Percentiles rank a stretch among this genome's conserved stretches.
phyloP scores from a whole-genome alignment of 805 yeast genomes.

The Candida parachauliodes region DNA sequence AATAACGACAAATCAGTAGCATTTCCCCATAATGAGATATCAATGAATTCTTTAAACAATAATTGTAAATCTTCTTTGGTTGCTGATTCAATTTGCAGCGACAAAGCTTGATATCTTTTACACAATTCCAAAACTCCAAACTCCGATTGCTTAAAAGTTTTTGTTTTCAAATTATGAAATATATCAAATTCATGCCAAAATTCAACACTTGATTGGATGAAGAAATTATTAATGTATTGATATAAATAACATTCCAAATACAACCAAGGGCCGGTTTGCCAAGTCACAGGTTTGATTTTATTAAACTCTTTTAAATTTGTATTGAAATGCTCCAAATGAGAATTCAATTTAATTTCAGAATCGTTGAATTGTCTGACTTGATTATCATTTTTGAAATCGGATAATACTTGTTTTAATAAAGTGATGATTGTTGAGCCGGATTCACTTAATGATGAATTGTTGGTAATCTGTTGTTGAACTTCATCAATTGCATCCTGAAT shows the following conservation, averaged over 20 bases:
- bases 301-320: slow-evolving; percentile 39
- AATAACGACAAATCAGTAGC: slow-evolving; percentile 91
- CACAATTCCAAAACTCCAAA: slow-evolving; percentile 82
- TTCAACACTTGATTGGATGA: slow-evolving; percentile 28
- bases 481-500: slow-evolving; percentile 67
- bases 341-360: slow-evolving; percentile 39
- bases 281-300: slow-evolving; percentile 38
- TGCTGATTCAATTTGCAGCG: slow-evolving; percentile 17
- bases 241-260: slow-evolving; percentile 82
- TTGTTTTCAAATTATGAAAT: slow-evolving; percentile 65
- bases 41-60: slow-evolving; percentile 78
- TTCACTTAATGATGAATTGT: slow-evolving; percentile 18
- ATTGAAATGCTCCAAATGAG: slow-evolving; percentile 57
- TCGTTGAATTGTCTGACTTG: slow-evolving; percentile 25
- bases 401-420: slow-evolving; percentile 29
- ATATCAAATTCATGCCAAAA: slow-evolving; percentile 56
- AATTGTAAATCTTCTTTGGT: slow-evolving; percentile 46
- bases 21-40: slow-evolving; percentile 95
- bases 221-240: slow-evolving; percentile 51
- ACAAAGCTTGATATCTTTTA: slow-evolving; percentile 46
- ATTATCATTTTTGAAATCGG: slow-evolving; percentile 39
- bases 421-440: slow-evolving; percentile 40
- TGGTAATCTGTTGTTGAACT: slow-evolving; percentile 34
- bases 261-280: slow-evolving; percentile 91
- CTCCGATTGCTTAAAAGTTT: slow-evolving; percentile 70